Conservation (phyloP, 257 asterid genomes). For the Solanum etuberosum region DNA sequence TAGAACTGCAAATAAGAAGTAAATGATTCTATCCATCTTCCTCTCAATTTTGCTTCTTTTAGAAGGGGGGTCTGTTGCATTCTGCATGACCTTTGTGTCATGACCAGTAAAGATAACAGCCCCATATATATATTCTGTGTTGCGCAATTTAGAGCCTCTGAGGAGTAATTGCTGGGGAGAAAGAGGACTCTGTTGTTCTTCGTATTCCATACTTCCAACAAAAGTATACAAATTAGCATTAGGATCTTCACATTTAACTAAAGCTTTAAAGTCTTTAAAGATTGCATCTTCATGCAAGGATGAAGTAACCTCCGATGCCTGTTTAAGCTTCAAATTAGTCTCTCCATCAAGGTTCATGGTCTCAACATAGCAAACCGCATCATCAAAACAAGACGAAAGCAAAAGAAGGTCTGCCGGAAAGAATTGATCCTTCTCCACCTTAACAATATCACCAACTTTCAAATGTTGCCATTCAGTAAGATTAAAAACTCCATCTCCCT, state of each 20-base stretch:
- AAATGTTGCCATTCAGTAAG: constrained; percentile 63
- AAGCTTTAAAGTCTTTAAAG: constrained; percentile 42
- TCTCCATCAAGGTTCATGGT: constrained; percentile 97
- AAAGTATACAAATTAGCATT: constrained; percentile 74
- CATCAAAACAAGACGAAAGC: constrained; percentile 82
- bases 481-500: constrained; percentile 45
- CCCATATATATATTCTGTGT: constrained; percentile 72
- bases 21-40: constrained; percentile 79
- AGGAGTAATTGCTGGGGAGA: constrained; percentile 80
- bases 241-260: constrained; percentile 83
- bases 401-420: constrained; percentile 84
- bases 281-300: constrained; percentile 34
- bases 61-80: constrained; percentile 83
- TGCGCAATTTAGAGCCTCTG: constrained; percentile 72
- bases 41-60: constrained; percentile 85
- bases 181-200: constrained; percentile 51
- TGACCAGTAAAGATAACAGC: constrained; percentile 86
- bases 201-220: constrained; percentile 67
- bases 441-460: constrained; percentile 79
- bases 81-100: constrained; percentile 88
- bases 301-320: constrained; percentile 61
- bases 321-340: constrained; percentile 82
- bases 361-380: constrained; percentile 83
- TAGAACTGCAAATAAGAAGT: constrained; percentile 58
- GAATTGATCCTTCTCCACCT: constrained; percentile 75